Conservation (phyloP, 1,139 yeast species). For the Hanseniaspora uvarum region DNA sequence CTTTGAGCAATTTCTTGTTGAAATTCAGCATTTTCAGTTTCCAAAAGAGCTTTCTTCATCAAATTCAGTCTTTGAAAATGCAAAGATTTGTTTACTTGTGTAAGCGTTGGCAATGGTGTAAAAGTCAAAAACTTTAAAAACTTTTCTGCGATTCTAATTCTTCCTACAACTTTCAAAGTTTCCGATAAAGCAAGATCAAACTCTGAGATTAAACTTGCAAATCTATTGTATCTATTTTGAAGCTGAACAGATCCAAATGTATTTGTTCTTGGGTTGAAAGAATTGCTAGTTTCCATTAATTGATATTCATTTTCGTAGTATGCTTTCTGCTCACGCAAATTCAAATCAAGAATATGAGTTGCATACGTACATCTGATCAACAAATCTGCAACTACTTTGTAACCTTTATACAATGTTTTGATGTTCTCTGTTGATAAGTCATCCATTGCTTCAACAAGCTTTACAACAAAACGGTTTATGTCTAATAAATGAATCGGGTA, state of each 20-base stretch:
- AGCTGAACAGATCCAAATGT: neutral
- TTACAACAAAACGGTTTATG: neutral
- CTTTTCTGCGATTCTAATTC: neutral
- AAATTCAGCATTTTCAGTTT: neutral
- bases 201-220: neutral
- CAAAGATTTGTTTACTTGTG: neutral
- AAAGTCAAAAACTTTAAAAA: neutral
- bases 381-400: constrained; percentile 6
- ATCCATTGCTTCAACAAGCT: neutral
- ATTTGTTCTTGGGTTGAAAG: neutral
- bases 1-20: neutral
- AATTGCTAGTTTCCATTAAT: neutral
- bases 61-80: neutral
- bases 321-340: neutral
- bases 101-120: neutral
- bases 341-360: neutral
- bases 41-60: neutral
- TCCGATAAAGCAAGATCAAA: neutral
- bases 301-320: neutral
- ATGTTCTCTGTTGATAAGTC: neutral
- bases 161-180: neutral
- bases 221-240: neutral
- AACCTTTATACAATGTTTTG: constrained; percentile 1
- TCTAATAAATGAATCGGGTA: constrained; percentile 10
- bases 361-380: constrained; percentile 10